These are phyloP conservation scores for Fabrea salina DNA, from an alignment of 169 alveolate species.

Conservation along the genomic window DNA sequence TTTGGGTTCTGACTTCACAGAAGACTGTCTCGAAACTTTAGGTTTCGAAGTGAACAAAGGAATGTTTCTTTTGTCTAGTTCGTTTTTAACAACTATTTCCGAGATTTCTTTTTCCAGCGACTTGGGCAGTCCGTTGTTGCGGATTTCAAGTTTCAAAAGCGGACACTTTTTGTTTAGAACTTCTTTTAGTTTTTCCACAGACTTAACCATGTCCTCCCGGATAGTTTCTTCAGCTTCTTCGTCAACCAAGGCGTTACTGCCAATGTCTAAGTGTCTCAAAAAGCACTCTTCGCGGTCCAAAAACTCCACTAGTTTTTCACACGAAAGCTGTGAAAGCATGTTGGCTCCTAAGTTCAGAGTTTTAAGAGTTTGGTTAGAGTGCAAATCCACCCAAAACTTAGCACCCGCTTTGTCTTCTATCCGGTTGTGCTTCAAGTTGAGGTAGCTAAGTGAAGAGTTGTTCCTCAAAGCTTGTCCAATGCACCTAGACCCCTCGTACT, in stretches of 20 bases:
- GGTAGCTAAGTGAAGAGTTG: slow-evolving; percentile 33
- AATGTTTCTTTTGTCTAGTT: slow-evolving; percentile 32
- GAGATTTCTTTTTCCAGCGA: slow-evolving; percentile 34
- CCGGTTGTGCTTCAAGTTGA: slow-evolving; percentile 46
- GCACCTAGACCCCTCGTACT: slow-evolving; percentile 59
- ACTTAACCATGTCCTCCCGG: slow-evolving; percentile 35
- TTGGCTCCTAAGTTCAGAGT: slow-evolving; percentile 9
- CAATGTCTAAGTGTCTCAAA: slow-evolving; percentile 33
- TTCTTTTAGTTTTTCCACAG: slow-evolving; percentile 19
- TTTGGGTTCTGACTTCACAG: too few species aligned
- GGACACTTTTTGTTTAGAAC: slow-evolving; percentile 31
- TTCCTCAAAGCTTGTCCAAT: slow-evolving; percentile 49
- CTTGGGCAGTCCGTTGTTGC: slow-evolving; percentile 37
- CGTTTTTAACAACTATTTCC: slow-evolving; percentile 46
- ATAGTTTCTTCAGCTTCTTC: slow-evolving; percentile 20
- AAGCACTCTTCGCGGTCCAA: slow-evolving; percentile 24
- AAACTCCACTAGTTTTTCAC: slow-evolving; percentile 19
- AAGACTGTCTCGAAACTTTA: too few species aligned
- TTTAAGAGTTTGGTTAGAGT: background rate
- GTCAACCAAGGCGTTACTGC: slow-evolving; percentile 48
- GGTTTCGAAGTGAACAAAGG: too few species aligned
- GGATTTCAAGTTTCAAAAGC: slow-evolving; percentile 25
- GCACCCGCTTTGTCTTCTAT: slow-evolving; percentile 60
- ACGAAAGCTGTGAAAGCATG: background rate
- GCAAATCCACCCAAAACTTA: slow-evolving; percentile 45